A percentile compares a stretch with the other conserved stretches of the same genome.
These are phyloP conservation scores for Diaporthe sp. DNA, from an alignment of 2,329 filamentous ascomycete genomes.

Conservation along the genomic window DNA sequence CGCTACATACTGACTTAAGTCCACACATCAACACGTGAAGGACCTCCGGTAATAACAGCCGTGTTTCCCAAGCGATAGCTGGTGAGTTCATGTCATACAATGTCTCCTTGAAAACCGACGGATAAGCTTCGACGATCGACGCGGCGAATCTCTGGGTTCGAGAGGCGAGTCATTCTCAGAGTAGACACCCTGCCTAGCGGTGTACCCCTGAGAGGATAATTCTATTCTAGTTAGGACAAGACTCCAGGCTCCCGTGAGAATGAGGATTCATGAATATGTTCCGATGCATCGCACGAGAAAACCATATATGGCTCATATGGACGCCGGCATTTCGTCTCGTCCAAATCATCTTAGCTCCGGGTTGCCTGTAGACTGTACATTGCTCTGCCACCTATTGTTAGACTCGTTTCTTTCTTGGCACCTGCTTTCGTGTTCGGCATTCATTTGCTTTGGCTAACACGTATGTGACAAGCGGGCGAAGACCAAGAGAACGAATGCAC, in stretches of 20 bases:
- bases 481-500: not conserved
- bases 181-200: not conserved
- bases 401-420: not conserved
- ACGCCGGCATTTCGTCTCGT: not conserved
- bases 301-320: not conserved
- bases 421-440: not conserved
- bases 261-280: not conserved
- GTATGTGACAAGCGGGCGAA: not conserved
- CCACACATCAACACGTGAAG: not conserved
- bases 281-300: not conserved
- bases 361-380: no score
- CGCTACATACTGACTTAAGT: not conserved
- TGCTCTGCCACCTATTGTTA: not conserved
- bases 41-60: not conserved
- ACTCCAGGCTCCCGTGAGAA: not conserved
- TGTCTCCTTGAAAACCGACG: not conserved
- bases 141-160: not conserved
- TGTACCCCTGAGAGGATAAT: slow-evolving; percentile 1
- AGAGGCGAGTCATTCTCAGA: slow-evolving; percentile 3
- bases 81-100: not conserved
- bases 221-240: not conserved
- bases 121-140: slow-evolving; percentile 19
- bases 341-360: not conserved
- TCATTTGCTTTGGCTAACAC: no score
- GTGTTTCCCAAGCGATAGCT: not conserved